phyloP scores from a whole-genome alignment of 2,329 filamentous ascomycete species.

The Huntiella omanensis region DNA sequence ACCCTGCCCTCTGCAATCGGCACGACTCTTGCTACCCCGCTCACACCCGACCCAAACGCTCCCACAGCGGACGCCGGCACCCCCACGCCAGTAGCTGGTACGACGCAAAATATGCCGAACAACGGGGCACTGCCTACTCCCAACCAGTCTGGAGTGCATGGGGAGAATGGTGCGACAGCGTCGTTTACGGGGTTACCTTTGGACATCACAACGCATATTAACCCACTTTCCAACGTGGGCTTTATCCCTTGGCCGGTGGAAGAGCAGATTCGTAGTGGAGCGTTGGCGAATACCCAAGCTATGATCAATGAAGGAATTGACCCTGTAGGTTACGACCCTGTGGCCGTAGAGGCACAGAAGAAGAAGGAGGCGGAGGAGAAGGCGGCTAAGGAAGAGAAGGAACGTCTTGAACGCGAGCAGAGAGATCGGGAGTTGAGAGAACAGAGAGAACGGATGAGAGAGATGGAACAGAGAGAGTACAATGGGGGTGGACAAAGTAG shows the following conservation, averaged over 20 bases:
- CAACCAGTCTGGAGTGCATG: conserved; percentile 14
- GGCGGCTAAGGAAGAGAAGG: conserved; percentile 27
- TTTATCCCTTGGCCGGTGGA: conserved; percentile 66
- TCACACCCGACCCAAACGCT: conserved; percentile 14
- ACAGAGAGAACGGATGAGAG: conserved; percentile 21
- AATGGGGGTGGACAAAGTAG: conserved; percentile 14
- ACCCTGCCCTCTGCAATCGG: conserved; percentile 44
- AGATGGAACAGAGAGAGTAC: conserved; percentile 24
- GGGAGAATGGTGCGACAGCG: conserved; percentile 11
- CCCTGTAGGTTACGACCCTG: conserved; percentile 39
- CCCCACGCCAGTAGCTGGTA: conserved; percentile 13
- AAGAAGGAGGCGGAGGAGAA: conserved; percentile 31
- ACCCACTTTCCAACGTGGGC: conserved; percentile 34
- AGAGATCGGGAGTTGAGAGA: conserved; percentile 23
- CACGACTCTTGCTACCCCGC: conserved; percentile 17
- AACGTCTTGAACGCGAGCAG: conserved; percentile 27
- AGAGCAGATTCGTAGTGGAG: conserved; percentile 48
- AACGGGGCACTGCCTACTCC: conserved; percentile 10
- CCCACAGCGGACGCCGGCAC: conserved; percentile 17
- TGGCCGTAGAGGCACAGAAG: conserved; percentile 31
- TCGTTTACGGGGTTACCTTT: conserved; percentile 28
- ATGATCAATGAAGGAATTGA: conserved; percentile 44
- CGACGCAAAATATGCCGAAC: neutral
- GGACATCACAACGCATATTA: conserved; percentile 29
- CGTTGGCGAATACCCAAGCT: conserved; percentile 43